A percentile compares a stretch with the other conserved stretches of the same genome.
These are phyloP conservation scores for Ceratocystis lukuohia DNA, from an alignment of 2,329 filamentous ascomycete species.

Conservation along the genomic window DNA sequence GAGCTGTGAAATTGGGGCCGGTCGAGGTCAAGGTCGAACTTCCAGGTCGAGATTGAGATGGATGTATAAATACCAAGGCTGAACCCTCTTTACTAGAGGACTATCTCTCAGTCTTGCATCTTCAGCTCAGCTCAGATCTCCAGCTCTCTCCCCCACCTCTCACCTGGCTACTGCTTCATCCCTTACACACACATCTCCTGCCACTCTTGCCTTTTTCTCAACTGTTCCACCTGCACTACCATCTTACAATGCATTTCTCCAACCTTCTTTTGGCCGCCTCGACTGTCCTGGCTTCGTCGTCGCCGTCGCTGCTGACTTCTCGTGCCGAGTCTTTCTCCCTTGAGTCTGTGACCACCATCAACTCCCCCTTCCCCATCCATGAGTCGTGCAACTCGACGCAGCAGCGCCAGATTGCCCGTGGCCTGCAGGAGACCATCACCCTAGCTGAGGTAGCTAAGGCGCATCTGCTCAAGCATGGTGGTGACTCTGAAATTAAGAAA, in stretches of 20 bases:
- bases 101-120: neutral
- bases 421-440: slow-evolving; percentile 43
- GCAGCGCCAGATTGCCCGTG: slow-evolving; percentile 39
- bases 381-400: slow-evolving; percentile 53
- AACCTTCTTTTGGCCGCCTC: slow-evolving; percentile 5
- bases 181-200: neutral
- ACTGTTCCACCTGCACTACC: neutral
- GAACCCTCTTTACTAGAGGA: neutral
- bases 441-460: slow-evolving; percentile 49
- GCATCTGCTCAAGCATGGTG: slow-evolving; percentile 45
- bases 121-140: neutral
- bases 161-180: neutral
- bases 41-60: too few species aligned
- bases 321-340: neutral
- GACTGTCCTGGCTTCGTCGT: neutral
- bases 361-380: slow-evolving; percentile 35
- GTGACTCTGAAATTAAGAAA: slow-evolving; percentile 43
- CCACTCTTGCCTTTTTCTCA: neutral
- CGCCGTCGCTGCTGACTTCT: neutral
- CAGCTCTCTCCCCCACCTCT: neutral
- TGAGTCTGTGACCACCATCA: neutral
- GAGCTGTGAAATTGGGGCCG: neutral
- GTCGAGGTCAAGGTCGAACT: neutral
- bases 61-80: slow-evolving; percentile 3
- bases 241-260: slow-evolving; percentile 2